Conservation (phyloP, 2,329 filamentous ascomycete genomes). For the Tolypocladium pustulatum region DNA sequence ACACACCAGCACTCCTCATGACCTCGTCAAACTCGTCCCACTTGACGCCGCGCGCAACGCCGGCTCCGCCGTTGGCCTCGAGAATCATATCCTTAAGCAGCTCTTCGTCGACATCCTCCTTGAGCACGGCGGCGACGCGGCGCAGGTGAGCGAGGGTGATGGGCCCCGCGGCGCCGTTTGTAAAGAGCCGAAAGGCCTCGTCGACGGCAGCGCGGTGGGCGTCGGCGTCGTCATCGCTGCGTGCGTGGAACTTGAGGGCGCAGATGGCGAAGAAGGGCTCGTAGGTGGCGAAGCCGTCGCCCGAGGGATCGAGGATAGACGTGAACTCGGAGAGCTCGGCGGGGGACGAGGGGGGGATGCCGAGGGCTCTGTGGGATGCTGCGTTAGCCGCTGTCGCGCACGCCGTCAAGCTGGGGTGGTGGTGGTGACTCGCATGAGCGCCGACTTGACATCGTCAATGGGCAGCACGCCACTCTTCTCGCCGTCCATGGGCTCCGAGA, state of each 20-base stretch:
- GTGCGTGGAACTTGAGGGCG: conserved; percentile 69
- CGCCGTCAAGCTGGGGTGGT: neutral
- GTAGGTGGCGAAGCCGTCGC: conserved; percentile 68
- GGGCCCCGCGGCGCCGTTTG: conserved; percentile 38
- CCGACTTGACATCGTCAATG: conserved; percentile 57
- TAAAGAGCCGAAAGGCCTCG: conserved; percentile 76
- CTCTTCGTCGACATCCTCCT: conserved; percentile 76
- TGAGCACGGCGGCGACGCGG: conserved; percentile 68
- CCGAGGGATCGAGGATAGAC: conserved; percentile 72
- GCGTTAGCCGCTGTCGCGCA: neutral
- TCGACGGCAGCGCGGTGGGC: conserved; percentile 58
- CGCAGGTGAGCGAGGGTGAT: conserved; percentile 74
- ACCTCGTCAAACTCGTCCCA: conserved; percentile 77
- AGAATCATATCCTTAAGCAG: conserved; percentile 87
- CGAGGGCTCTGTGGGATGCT: conserved; percentile 57
- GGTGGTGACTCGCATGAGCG: conserved; percentile 51
- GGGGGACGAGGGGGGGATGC: conserved; percentile 52
- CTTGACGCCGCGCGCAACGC: conserved; percentile 59
- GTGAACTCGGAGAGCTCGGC: conserved; percentile 68
- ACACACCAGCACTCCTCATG: conserved; percentile 75
- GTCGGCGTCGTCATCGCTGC: conserved; percentile 40
- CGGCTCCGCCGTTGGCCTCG: conserved; percentile 78
- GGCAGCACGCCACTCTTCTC: conserved; percentile 64
- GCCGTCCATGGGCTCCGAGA: conserved; percentile 58
- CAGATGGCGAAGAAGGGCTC: conserved; percentile 78